Percentiles rank a stretch among this genome's conserved stretches.
These are phyloP conservation scores for Chytriomyces sp. DNA, from an alignment of 192 early-diverging fungal genomes.

Conservation along the genomic window DNA sequence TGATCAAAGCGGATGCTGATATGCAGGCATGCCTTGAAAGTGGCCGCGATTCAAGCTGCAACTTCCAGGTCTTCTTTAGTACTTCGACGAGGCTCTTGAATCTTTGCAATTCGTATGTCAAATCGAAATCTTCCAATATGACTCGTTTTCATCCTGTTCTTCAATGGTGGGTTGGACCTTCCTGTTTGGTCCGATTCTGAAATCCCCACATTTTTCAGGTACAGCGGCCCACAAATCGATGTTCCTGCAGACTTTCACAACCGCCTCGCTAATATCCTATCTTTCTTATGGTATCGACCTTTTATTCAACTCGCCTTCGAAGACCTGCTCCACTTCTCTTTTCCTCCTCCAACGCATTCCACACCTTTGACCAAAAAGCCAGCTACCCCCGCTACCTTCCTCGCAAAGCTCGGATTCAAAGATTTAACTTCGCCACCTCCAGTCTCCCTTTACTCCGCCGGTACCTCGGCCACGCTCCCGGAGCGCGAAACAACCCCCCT, in stretches of 20 bases:
- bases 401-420: conserved; percentile 12
- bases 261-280: neutral
- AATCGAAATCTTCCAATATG: conserved; percentile 16
- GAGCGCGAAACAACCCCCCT: neutral
- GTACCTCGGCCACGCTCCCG: neutral
- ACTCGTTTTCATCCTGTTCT: conserved; percentile 30
- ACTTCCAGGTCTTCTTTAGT: neutral
- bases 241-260: conserved; percentile 24
- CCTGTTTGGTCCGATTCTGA: neutral
- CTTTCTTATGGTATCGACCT: conserved; percentile 13
- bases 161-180: conserved; percentile 10
- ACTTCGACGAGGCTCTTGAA: neutral
- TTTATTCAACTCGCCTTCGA: conserved; percentile 20
- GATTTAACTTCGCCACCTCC: neutral
- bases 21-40: neutral
- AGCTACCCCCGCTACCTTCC: neutral
- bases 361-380: neutral
- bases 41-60: neutral
- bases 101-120: conserved; percentile 13
- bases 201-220: conserved; percentile 1
- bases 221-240: conserved; percentile 17
- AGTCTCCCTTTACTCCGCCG: neutral
- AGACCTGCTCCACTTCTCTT: neutral
- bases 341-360: conserved; percentile 1
- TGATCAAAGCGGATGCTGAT: neutral